phyloP scores from a whole-genome alignment of 75 land plant genomes.

The Sequoia sempervirens region DNA sequence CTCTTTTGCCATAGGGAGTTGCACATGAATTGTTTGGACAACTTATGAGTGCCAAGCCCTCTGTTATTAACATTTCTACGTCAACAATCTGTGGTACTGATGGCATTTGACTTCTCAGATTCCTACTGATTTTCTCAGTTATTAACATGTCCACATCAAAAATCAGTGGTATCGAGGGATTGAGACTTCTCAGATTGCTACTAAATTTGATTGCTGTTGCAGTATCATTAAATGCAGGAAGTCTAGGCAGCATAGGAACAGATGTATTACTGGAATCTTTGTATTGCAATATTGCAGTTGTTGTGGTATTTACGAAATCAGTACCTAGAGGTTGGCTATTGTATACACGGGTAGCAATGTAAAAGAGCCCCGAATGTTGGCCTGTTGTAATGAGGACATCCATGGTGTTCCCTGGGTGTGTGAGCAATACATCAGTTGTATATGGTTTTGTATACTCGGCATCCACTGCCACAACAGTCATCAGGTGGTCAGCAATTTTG shows the following conservation, averaged over 20 bases:
- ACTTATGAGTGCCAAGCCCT: background rate
- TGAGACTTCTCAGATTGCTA: too few relatives aligned
- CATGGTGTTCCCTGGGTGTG: background rate
- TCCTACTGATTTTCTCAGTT: too few relatives aligned
- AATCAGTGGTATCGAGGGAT: too few relatives aligned
- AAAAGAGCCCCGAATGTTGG: background rate
- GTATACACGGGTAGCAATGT: background rate
- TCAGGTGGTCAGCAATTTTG: background rate
- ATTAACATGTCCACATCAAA: too few relatives aligned
- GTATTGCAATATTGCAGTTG: background rate
- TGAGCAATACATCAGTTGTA: background rate
- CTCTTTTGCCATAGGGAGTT: background rate
- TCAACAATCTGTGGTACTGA: background rate
- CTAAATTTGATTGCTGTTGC: background rate
- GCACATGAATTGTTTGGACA: background rate
- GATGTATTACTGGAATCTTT: background rate
- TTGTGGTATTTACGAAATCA: background rate
- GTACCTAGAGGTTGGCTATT: background rate
- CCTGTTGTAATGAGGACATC: too few relatives aligned
- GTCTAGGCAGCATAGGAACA: background rate
- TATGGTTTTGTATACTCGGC: slow-evolving; percentile 3
- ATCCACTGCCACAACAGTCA: background rate
- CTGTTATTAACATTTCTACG: background rate
- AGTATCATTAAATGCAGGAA: background rate
- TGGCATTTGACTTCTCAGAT: background rate